A percentile compares a stretch with the other conserved stretches of the same genome.
Evolutionary conservation across 2,329 filamentous ascomycete species (phyloP).

Genomic region (Paraconiothyrium brasiliense): DNA sequence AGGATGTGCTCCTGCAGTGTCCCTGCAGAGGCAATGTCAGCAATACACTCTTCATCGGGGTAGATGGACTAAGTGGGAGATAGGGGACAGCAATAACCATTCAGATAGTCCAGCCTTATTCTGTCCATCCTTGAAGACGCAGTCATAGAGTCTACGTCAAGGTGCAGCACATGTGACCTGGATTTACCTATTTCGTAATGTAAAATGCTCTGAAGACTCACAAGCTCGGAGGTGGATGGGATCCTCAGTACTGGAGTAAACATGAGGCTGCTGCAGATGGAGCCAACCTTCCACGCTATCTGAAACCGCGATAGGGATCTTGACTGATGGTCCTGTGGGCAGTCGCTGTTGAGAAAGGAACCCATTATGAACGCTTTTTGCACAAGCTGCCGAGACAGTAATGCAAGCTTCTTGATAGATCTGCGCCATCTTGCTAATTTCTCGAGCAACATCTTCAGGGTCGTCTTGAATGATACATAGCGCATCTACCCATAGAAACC

Average conservation of each 20-base stretch:
- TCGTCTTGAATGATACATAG: conserved; percentile 30
- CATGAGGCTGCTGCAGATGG: conserved; percentile 16
- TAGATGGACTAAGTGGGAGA: no score
- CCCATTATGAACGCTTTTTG: conserved; percentile 16
- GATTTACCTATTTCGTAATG: no score
- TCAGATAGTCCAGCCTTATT: no score
- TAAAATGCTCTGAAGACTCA: not conserved
- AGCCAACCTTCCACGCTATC: conserved; percentile 8
- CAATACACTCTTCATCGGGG: no score
- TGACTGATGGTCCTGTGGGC: not conserved
- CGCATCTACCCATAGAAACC: conserved; percentile 27
- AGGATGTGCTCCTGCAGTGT: conserved; percentile 23
- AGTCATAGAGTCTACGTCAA: no score
- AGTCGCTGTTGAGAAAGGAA: conserved; percentile 14
- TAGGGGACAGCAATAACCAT: no score
- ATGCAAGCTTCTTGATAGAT: conserved; percentile 20
- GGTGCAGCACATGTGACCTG: no score
- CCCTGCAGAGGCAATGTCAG: conserved; percentile 6
- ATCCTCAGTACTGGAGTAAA: conserved; percentile 15
- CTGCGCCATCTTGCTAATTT: conserved; percentile 23
- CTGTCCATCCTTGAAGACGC: no score
- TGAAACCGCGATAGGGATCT: not conserved
- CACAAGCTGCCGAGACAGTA: conserved; percentile 20
- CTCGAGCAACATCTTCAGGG: conserved; percentile 17
- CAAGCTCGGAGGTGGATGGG: conserved; percentile 21